Base-by-base conservation (phyloP, 164 flowering plant species). In the Berberis thunbergii region DNA sequence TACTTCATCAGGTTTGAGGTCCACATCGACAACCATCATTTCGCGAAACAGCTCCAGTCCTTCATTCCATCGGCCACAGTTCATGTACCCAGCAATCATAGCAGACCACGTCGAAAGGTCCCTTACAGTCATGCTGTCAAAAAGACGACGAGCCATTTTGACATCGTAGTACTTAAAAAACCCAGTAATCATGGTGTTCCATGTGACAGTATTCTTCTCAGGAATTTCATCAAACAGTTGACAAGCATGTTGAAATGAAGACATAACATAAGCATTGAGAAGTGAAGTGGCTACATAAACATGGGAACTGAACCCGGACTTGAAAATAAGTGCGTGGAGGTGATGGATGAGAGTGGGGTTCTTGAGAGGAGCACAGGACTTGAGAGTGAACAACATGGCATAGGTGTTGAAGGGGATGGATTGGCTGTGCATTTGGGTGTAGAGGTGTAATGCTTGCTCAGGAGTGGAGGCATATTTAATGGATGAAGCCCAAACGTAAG, bases 181-280 rank as follows among this genome's bases (percentile, higher is more conserved):
- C 6, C 84, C 86, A 0, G 82, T 66, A 45, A 86, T 75, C 85
- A 88, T 83, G 0, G 83, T 74, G 54, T 86, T 84, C 86, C 89
- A 88, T 0, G 88, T 80, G 41, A 82, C 82, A 0, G 75, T 59
- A 52, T 76, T 86, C 65, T 76, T 72, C 1, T 68, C 60, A 13
- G 84, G 86, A 81, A 83, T 78, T 84, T 83, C 83, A 12, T 86
- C 91, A 62, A 88, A 88, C 84, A 86, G 55, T 1, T 5, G 6
- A 55, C 83, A 60, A 0, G 86, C 87, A 53, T 75, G 74, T 0
- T 6, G 7, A 26, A 88, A 74, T 0, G 74, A 76, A 2, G 61
- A n/a, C 1, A 63, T 48, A 1, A 46, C 73, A 13, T 84, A 88
- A 0, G 72, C 71, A 45, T 76, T 4, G 0, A 87, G 66, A 0